Base-by-base conservation (phyloP, 2,329 filamentous ascomycete species). In the Colletotrichum sojae region DNA sequence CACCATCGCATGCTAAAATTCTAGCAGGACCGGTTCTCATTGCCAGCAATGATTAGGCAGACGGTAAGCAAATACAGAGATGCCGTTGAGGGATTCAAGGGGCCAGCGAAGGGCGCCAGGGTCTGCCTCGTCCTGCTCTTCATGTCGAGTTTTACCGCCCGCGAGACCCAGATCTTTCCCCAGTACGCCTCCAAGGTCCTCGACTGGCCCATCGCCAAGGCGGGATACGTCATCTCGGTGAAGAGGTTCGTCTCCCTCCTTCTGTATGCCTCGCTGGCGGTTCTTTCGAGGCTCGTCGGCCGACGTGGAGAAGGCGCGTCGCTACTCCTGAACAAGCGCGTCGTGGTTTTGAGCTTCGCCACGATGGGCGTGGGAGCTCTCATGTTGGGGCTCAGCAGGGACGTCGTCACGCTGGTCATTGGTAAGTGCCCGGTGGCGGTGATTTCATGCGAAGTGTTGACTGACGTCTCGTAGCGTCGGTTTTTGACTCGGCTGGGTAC, bases 111-210 rank as follows among this genome's bases (percentile, higher is more conserved):
- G 20, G 57, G 57, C 8, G 27, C 36, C 6, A 51, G 20, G 9
- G 27, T 52, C 0, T 40, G 27, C 6, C 46, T 60, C 3, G 16
- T 36, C 5, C 22, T 52, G 6, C 18, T 60, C 18, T 60, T 60
- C 2, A 0, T 52, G 9, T 49, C 45, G 0, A 43, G 15, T 2
- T 60, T 60, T 15, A 36, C 57, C 12, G 52, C 31, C 13, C 46
- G 52, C n/a, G 15, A 46, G 18, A 40, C 57, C 1, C 3, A 51
- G 8, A 18, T 60, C 2, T 51, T 60, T 27, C 46, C 48, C 10
- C 57, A 60, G 20, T 60, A 60, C 20, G 48, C 57, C 9, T 60
- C 57, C 18, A 60, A 60, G 22, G 57, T 60, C 6, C 18, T 60
- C 9, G 15, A 52, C 31, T 60, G 57, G 57, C 46, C 46, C 9